phyloP scores from a whole-genome alignment of 139 green algal genomes.

The Mesotaenium endlicherianum region DNA sequence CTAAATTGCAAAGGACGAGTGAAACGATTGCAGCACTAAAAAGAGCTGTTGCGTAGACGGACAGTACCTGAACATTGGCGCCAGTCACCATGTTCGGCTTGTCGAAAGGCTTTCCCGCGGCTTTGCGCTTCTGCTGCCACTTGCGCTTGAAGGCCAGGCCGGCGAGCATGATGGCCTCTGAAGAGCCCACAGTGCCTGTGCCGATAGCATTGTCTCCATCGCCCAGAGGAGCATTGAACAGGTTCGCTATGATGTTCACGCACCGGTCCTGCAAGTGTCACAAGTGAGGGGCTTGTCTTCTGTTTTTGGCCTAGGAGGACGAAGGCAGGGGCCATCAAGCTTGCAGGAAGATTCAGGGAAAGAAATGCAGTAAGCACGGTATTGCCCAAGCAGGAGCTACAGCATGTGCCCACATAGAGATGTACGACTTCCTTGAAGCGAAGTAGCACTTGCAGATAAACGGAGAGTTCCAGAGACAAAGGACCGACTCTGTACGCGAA shows the following conservation, averaged over 20 bases:
- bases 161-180: constrained; percentile 53
- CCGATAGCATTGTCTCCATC: constrained; percentile 9
- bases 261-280: constrained; percentile 46
- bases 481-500: no score
- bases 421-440: no score
- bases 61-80: constrained; percentile 33
- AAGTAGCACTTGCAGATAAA: no score
- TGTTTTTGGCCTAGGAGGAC: no score
- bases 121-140: constrained; percentile 38
- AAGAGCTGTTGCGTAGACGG: not conserved
- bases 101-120: constrained; percentile 15
- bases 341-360: no score
- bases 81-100: constrained; percentile 50
- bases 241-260: constrained; percentile 50
- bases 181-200: constrained; percentile 37
- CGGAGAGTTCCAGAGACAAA: no score
- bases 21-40: not conserved
- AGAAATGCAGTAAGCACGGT: no score
- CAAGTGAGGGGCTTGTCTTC: no score
- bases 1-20: not conserved
- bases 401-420: no score
- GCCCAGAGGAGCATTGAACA: constrained; percentile 31
- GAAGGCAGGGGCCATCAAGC: no score
- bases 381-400: no score
- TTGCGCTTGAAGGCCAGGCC: constrained; percentile 36